phyloP scores from a whole-genome alignment of 164 flowering plant species.

The Liquidambar formosana region DNA sequence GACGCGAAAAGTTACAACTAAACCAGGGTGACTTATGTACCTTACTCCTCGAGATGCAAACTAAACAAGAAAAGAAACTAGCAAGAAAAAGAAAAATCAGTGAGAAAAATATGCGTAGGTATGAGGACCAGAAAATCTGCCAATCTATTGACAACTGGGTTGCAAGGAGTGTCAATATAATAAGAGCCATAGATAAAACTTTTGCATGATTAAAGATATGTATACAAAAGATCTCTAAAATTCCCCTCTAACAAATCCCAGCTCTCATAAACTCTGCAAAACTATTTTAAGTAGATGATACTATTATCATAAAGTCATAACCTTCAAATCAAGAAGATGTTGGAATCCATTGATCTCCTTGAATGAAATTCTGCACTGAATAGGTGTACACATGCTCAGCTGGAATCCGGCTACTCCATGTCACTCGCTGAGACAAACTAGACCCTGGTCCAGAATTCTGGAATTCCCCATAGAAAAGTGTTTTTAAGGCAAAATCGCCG shows the following conservation, averaged over 20 bases:
- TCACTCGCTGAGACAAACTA: constrained; percentile 42
- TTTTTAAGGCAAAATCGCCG: constrained; percentile 62
- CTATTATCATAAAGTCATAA: not conserved
- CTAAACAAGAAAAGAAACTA: too few species aligned
- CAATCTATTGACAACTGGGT: too few species aligned
- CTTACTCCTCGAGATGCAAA: too few species aligned
- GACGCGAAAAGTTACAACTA: too few species aligned
- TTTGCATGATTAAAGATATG: not conserved
- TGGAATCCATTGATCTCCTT: constrained; percentile 69
- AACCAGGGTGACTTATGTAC: too few species aligned
- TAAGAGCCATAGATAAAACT: not conserved
- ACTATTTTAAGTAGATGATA: not conserved
- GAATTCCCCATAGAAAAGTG: constrained; percentile 81
- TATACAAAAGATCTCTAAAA: not conserved
- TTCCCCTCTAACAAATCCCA: not conserved
- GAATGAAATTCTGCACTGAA: constrained; percentile 76
- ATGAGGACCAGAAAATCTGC: too few species aligned
- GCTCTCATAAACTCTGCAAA: not conserved
- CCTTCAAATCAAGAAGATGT: constrained; percentile 20
- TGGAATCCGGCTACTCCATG: constrained; percentile 82
- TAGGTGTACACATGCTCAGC: constrained; percentile 49
- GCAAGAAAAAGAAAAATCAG: too few species aligned
- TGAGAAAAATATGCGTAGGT: too few species aligned
- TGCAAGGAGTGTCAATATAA: too few species aligned
- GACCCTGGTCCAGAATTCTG: constrained; percentile 63